Evolutionary conservation across 2,329 filamentous ascomycete genomes (phyloP).

Genomic region (Cryphonectria radicalis): DNA sequence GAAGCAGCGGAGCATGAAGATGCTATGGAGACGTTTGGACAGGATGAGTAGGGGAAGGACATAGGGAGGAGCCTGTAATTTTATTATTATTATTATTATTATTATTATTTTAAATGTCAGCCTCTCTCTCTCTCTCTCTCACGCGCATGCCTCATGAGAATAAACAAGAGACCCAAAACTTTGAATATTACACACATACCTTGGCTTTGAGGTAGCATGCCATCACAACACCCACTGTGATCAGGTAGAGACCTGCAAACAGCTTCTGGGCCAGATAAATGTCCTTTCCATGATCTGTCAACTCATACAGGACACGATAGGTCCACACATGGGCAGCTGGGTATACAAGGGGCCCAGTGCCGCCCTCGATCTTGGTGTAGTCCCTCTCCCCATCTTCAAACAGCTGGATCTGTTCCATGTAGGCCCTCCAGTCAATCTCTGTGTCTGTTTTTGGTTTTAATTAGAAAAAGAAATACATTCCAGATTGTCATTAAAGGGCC

Average conservation of each 20-base stretch:
- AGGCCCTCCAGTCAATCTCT: slow-evolving; percentile 96
- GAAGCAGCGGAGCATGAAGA: slow-evolving; percentile 91
- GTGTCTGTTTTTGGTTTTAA: slow-evolving; percentile 76
- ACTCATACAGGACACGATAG: slow-evolving; percentile 76
- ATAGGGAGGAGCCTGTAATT: slow-evolving; percentile 80
- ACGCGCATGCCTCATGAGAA: neutral
- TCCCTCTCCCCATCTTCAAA: slow-evolving; percentile 84
- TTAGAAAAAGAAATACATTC: too few relatives aligned
- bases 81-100: too few relatives aligned
- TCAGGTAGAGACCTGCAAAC: slow-evolving; percentile 80
- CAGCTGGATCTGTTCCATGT: slow-evolving; percentile 90
- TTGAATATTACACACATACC: slow-evolving; percentile 48
- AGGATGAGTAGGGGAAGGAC: slow-evolving; percentile 83
- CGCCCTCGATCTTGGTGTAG: slow-evolving; percentile 83
- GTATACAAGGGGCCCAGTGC: slow-evolving; percentile 92
- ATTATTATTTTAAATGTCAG: neutral
- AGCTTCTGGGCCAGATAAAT: slow-evolving; percentile 82
- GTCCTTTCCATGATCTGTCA: slow-evolving; percentile 77
- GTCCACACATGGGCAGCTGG: slow-evolving; percentile 92
- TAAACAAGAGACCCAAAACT: neutral
- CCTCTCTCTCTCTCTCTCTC: neutral
- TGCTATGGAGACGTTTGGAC: slow-evolving; percentile 91
- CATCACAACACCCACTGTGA: slow-evolving; percentile 76
- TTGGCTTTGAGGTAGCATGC: slow-evolving; percentile 77
- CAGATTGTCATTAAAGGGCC: neutral